Percentiles rank a stretch among this genome's conserved stretches.
These are phyloP conservation scores for Epithemia pelagica DNA, from an alignment of 108 stramenopile genomes.

Conservation along the genomic window DNA sequence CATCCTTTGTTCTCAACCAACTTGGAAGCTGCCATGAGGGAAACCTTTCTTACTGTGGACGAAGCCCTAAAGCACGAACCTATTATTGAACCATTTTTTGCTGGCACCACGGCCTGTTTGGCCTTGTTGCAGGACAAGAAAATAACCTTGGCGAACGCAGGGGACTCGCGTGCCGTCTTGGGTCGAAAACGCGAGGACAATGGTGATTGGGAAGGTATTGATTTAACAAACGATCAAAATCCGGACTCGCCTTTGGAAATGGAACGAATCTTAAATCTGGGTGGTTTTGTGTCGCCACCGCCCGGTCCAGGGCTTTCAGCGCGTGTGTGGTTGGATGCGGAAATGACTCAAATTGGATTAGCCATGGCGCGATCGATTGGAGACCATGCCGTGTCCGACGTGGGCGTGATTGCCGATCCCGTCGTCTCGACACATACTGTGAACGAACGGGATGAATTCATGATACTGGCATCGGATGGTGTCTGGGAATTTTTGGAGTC, in stretches of 20 bases:
- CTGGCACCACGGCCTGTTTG: constrained; percentile 90
- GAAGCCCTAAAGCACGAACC: constrained; percentile 48
- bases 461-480: constrained; percentile 90
- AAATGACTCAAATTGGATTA: constrained; percentile 89
- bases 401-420: constrained; percentile 92
- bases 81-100: constrained; percentile 73
- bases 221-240: constrained; percentile 87
- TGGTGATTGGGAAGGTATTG: constrained; percentile 30
- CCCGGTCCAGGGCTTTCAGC: constrained; percentile 85
- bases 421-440: constrained; percentile 67
- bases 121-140: constrained; percentile 63
- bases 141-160: constrained; percentile 80
- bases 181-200: constrained; percentile 26
- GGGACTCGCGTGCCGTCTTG: constrained; percentile 89
- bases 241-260: constrained; percentile 74
- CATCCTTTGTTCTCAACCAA: constrained; percentile 43
- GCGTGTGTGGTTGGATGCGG: constrained; percentile 86
- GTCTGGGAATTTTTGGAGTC: constrained; percentile 95
- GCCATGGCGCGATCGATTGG: constrained; percentile 95
- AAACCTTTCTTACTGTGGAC: constrained; percentile 79
- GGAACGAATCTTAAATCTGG: constrained; percentile 72
- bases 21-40: constrained; percentile 59
- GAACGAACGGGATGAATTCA: constrained; percentile 58
- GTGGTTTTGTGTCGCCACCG: constrained; percentile 91
- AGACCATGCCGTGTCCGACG: constrained; percentile 86